Conservation (phyloP, 2,329 filamentous ascomycete species). For the Trichophyton schoenleinii region DNA sequence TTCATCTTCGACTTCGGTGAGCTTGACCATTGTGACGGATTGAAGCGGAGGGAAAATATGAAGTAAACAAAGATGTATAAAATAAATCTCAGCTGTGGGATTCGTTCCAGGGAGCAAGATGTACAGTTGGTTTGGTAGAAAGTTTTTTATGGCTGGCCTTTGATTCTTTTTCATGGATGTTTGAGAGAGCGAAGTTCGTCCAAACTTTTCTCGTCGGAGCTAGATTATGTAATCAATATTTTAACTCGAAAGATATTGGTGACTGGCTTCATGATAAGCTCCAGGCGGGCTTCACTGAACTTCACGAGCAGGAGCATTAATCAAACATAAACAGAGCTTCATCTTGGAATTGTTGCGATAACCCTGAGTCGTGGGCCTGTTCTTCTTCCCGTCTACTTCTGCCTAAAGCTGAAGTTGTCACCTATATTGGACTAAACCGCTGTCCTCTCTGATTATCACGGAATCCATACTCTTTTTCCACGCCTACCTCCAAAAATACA, state of each 20-base stretch:
- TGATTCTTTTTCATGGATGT: neutral
- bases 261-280: neutral
- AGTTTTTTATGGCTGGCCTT: neutral
- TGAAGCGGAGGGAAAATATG: neutral
- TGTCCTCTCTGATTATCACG: too few relatives aligned
- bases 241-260: neutral
- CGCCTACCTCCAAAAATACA: neutral
- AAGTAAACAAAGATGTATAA: neutral
- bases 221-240: neutral
- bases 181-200: neutral
- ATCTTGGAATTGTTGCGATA: neutral
- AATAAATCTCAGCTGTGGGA: neutral
- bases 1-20: conserved; percentile 94
- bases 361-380: too few relatives aligned
- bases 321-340: neutral
- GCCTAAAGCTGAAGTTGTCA: neutral
- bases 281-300: too few relatives aligned
- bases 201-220: neutral
- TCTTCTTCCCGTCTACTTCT: too few relatives aligned
- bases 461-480: neutral
- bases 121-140: neutral
- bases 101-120: neutral
- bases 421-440: neutral
- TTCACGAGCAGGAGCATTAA: neutral
- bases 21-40: conserved; percentile 62